These are phyloP conservation scores for Cadophora luteo-olivacea DNA, from an alignment of 2,329 filamentous ascomycete genomes.

Conservation along the genomic window DNA sequence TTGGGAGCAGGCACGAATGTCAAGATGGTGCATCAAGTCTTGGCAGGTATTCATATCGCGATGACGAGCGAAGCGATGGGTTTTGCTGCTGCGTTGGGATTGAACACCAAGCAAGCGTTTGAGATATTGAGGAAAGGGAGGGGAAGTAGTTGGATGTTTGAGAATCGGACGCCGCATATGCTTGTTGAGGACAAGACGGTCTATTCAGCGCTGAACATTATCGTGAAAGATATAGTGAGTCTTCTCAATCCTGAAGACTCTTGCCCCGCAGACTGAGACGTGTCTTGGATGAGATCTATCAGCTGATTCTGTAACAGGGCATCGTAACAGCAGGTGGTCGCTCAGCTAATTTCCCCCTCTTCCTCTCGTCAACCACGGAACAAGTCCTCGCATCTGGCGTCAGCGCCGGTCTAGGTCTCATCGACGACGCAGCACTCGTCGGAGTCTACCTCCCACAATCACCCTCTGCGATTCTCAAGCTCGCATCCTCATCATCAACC, in stretches of 20 bases:
- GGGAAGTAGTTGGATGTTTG: slow-evolving; percentile 59
- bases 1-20: slow-evolving; percentile 66
- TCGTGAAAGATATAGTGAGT: slow-evolving; percentile 47
- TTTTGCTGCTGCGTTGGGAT: slow-evolving; percentile 60
- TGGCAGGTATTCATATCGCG: slow-evolving; percentile 68
- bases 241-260: neutral
- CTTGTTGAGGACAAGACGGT: slow-evolving; percentile 55
- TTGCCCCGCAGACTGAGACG: neutral
- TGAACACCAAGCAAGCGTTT: slow-evolving; percentile 52
- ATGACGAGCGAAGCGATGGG: slow-evolving; percentile 66
- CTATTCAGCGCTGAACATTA: slow-evolving; percentile 47
- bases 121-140: slow-evolving; percentile 45
- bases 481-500: slow-evolving; percentile 25
- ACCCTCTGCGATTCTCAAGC: slow-evolving; percentile 33
- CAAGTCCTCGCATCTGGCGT: slow-evolving; percentile 41
- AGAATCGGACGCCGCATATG: slow-evolving; percentile 60
- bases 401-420: slow-evolving; percentile 30
- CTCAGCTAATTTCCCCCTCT: slow-evolving; percentile 45
- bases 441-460: slow-evolving; percentile 35
- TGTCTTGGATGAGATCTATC: neutral
- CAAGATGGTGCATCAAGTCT: slow-evolving; percentile 69
- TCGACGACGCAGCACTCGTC: slow-evolving; percentile 38
- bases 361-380: slow-evolving; percentile 46
- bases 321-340: slow-evolving; percentile 45
- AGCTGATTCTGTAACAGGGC: slow-evolving; percentile 25